Evolutionary conservation across 768 basidiomycete species (phyloP).

Genomic region (Pleurotus ostreatus): DNA sequence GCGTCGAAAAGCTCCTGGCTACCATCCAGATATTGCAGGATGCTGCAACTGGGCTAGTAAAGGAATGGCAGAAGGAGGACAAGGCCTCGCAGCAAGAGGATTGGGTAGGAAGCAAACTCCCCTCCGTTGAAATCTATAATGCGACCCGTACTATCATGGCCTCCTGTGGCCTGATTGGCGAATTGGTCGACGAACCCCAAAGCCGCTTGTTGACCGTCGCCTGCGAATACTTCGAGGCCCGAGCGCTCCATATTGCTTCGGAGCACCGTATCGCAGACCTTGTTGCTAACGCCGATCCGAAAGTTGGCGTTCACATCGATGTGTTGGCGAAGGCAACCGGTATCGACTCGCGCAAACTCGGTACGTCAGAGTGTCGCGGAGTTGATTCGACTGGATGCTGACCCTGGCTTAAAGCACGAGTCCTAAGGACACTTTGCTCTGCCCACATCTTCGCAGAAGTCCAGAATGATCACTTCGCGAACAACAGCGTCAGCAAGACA

Average conservation of each 20-base stretch:
- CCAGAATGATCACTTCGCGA: background rate
- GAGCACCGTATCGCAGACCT: background rate
- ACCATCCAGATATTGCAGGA: background rate
- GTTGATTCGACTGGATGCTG: too few species aligned
- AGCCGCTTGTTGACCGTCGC: background rate
- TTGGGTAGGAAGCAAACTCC: background rate
- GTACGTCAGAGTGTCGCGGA: background rate
- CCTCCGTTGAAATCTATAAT: background rate
- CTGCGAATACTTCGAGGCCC: background rate
- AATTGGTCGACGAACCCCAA: background rate
- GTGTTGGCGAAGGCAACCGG: background rate
- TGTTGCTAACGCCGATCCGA: background rate
- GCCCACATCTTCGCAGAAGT: background rate
- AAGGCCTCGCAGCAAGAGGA: background rate
- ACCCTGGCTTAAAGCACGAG: background rate
- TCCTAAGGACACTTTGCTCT: background rate
- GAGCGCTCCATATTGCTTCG: background rate
- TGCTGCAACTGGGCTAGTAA: background rate
- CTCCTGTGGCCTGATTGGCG: background rate
- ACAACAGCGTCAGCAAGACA: background rate
- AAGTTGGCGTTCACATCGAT: background rate
- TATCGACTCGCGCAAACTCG: background rate
- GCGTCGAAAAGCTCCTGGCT: background rate
- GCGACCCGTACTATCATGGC: background rate
- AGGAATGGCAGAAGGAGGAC: background rate